phyloP scores from a whole-genome alignment of 2,329 filamentous ascomycete genomes.

The Aspergillus fructus region DNA sequence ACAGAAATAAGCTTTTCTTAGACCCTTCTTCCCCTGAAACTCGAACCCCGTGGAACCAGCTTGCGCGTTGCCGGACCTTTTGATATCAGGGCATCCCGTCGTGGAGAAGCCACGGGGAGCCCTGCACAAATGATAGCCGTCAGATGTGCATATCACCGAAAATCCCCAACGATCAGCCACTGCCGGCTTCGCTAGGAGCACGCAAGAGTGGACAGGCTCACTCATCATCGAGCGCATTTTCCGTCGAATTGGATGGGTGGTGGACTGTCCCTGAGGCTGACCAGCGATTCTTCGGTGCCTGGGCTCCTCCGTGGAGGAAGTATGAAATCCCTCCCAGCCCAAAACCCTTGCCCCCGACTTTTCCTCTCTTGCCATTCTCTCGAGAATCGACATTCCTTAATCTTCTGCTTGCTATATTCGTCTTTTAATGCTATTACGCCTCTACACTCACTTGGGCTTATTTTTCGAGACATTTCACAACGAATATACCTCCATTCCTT shows the following conservation, averaged over 20 bases:
- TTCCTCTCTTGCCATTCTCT: slow-evolving; percentile 6
- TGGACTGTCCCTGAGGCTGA: slow-evolving; percentile 7
- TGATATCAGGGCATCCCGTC: slow-evolving; percentile 17
- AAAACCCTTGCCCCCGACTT: neutral
- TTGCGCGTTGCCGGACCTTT: slow-evolving; percentile 20
- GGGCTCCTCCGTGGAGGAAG: slow-evolving; percentile 9
- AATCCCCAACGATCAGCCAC: slow-evolving; percentile 18
- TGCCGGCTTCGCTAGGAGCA: slow-evolving; percentile 6
- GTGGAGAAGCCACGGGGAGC: neutral
- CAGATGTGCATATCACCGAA: slow-evolving; percentile 13
- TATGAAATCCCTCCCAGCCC: slow-evolving; percentile 5
- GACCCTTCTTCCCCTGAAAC: slow-evolving; percentile 12
- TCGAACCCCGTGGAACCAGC: slow-evolving; percentile 17
- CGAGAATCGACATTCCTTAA: slow-evolving; percentile 3
- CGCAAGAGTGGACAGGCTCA: slow-evolving; percentile 11
- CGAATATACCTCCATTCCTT: slow-evolving; percentile 1
- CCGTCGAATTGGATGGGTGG: neutral
- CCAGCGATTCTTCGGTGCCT: slow-evolving; percentile 3
- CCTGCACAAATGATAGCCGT: slow-evolving; percentile 15
- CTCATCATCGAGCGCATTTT: slow-evolving; percentile 3
- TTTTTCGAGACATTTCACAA: neutral
- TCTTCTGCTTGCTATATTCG: neutral
- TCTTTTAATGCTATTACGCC: slow-evolving; percentile 2
- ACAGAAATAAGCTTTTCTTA: slow-evolving; percentile 17
- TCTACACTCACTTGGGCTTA: slow-evolving; percentile 10